Evolutionary conservation across 2,329 filamentous ascomycete genomes (phyloP), one percentile per base, ranked within the genome.

Genomic region (Colletotrichum tabaci): DNA sequence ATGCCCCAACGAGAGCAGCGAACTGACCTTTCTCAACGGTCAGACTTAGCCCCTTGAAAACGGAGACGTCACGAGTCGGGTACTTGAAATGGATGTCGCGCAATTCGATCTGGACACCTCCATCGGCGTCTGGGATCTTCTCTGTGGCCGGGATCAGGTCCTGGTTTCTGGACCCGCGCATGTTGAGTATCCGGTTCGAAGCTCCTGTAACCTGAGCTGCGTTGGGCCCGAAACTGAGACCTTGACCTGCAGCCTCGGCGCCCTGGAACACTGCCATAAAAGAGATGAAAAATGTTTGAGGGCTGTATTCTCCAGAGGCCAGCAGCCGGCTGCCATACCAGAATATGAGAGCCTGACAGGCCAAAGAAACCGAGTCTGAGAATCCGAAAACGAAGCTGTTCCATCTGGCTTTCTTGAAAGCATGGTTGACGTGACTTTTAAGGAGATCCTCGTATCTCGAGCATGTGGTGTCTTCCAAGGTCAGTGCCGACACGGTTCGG

Each of bases 231-330:
- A 93, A 92, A 52, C 88, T 89, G 73, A 94, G 89, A 67, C 91
- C 89, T 72, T 92, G 88, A 0, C 91, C 92, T 0, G 91, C 90
- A 0, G 86, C 84, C 79, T 94, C 91, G 8, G 90, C 90, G 1
- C 91, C 91, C 74, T 93, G 88, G 38, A 93, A 87, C 10, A 92
- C 86, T 0, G 91, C 89, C 79, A 92, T 90, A 78, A 92, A 93
- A 40, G 85, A 88, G 30, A 89, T 82, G 72, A 90, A 85, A 79
- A 90, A 90, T 38, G 80, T 78, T 18, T 85, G 75, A 13, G 84
- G 73, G 1, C 75, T 67, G 73, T 87, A 86, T 76, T 92, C 88
- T 4, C 83, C 81, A 4, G 80, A 81, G 0, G 84, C 84, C 12
- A 93, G 78, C 21, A 93, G 86, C 30, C 84, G 86, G 0, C 89